Base-by-base conservation (phyloP, 805 yeast species). In the Maudiozyma saulgeensis region DNA sequence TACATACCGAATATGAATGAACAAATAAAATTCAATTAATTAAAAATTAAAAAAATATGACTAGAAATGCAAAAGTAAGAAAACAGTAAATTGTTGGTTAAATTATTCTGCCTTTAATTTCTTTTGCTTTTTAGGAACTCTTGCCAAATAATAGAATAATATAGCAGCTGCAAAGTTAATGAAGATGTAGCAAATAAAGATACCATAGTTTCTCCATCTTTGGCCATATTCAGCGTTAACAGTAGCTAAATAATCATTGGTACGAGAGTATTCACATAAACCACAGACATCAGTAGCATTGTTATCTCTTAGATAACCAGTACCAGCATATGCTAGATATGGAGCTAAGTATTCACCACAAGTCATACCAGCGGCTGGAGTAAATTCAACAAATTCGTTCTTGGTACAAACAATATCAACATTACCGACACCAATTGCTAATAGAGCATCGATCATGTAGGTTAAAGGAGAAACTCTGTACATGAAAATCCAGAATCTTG, bases 401-500 rank as follows among this genome's bases (percentile, higher is more conserved):
- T 53, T 54, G 2, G 79, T 48, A 65, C 89, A 83, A 0, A 49
- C 51, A 43, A 81, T 78, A 0, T 56, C 47, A 7, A 70, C 68
- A 51, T 73, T 73, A 43, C 81, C 83, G 55, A 82, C 66, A 53
- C 81, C 85, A 46, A 76, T 69, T 40, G 79, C 67, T 49, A 82
- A 62, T 56, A 79, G 64, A 41, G 79, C 81, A 18, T 73, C 68
- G 47, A 84, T 69, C 68, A 82, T 73, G 57, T 84, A 85, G 1
- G 88, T 81, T 53, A 82, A 69, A 16, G 93, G 91, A 23, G 83
- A 79, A 18, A 72, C 76, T 62, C 89, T 73, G 72, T 83, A 84
- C 87, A 84, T 81, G 73, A 83, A 84, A 42, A 76, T 70, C 89
- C 90, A 82, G 73, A 86, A 86, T n/a, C 87, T 80, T 31, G 85